Base-by-base conservation (phyloP, 768 basidiomycete genomes). In the Calvatia gigantea region DNA sequence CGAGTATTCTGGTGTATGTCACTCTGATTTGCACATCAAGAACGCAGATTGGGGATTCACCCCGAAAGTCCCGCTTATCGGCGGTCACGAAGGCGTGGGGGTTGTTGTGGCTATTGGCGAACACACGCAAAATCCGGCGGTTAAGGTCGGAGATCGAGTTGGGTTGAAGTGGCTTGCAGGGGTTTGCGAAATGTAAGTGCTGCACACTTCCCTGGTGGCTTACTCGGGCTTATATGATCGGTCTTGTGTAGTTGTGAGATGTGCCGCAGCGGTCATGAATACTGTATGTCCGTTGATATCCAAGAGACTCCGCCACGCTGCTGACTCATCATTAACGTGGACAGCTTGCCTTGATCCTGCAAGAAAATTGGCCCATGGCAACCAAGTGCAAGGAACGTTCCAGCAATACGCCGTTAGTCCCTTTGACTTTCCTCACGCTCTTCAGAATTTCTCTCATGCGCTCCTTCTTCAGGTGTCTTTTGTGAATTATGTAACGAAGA, bases 11-110 rank as follows among this genome's bases (percentile, higher is more conserved):
- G 91, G 91, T 54, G 89, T 92, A 14, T 93, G 91, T 70, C 90
- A 92, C 65, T 89, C 87, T 1, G 91, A 93, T 65, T 77, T 91
- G 14, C 91, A 92, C 61, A 85, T 86, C 27, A 81, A 80, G 44
- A 69, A 79, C 28, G 83, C 80, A 39, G 93, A 94, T 65, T 94
- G 93, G 93, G 91, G 93, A 0, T 49, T 87, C 5, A 67, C 76
- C n/a, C 76, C 82, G 25, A 80, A 74, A 45, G 74, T 75, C 0
- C 87, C 87, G 0, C 81, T 91, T 43, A 80, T 92, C 54, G 89
- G 89, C 15, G 90, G 93, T 0, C 92, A 94, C 65, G 87, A 93
- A 70, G 92, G 91, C 59, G 89, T 91, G 9, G 91, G 93, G 12
- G 72, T 76, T 37, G 71, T 96, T 49, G 87, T 94, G 35, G 91